Evolutionary conservation across 2,329 filamentous ascomycete genomes (phyloP).

Genomic region (Thermomyces lanuginosus): DNA sequence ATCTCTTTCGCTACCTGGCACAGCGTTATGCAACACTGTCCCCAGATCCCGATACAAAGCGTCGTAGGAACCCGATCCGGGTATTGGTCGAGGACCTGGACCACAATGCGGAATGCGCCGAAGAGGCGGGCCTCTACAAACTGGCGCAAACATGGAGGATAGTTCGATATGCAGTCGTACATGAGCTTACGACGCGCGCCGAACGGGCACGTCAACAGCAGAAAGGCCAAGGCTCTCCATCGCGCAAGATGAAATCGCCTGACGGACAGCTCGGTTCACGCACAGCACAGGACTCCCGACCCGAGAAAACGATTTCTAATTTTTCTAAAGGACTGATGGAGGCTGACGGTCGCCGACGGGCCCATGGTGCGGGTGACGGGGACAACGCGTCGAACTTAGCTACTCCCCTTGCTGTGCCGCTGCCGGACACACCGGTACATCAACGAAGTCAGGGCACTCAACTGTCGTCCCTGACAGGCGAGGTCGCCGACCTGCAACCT

Average conservation of each 20-base stretch:
- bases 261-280: slow-evolving; percentile 15
- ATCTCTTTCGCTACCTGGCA: slow-evolving; percentile 28
- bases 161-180: slow-evolving; percentile 34
- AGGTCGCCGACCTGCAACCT: slow-evolving; percentile 23
- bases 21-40: slow-evolving; percentile 27
- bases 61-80: slow-evolving; percentile 14
- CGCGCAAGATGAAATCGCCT: slow-evolving; percentile 15
- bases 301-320: slow-evolving; percentile 25
- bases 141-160: slow-evolving; percentile 45
- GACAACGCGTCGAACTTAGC: slow-evolving; percentile 41
- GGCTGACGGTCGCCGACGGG: slow-evolving; percentile 17
- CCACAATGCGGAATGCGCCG: slow-evolving; percentile 38
- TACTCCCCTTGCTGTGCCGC: slow-evolving; percentile 37
- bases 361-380: slow-evolving; percentile 17
- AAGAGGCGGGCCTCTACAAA: slow-evolving; percentile 33
- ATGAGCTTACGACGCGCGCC: slow-evolving; percentile 31
- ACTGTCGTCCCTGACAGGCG: slow-evolving; percentile 19
- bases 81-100: slow-evolving; percentile 30
- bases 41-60: slow-evolving; percentile 11
- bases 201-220: slow-evolving; percentile 14
- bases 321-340: slow-evolving; percentile 30
- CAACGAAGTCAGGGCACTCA: too few species aligned
- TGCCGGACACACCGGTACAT: slow-evolving; percentile 26
- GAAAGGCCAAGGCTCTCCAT: slow-evolving; percentile 10
- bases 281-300: slow-evolving; percentile 15